Conservation (phyloP, 805 yeast genomes). For the Saccharomycopsis synnaedendra region DNA sequence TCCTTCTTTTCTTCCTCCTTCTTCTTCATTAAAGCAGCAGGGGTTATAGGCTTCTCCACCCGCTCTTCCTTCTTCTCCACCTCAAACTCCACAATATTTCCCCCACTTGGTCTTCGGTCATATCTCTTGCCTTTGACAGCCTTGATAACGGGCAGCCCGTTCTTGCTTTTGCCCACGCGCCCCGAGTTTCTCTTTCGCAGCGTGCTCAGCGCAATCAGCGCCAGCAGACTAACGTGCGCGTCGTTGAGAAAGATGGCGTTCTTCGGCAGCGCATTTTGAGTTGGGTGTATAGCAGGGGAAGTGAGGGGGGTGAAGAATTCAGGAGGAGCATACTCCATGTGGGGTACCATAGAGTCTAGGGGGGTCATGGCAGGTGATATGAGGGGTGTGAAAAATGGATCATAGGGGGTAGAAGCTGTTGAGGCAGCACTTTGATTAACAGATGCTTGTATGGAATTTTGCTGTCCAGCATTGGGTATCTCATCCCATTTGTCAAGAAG, state of each 20-base stretch:
- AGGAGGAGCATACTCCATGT: slow-evolving; percentile 21
- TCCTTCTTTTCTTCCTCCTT: not conserved
- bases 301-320: slow-evolving; percentile 65
- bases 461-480: not conserved
- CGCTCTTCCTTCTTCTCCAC: not conserved
- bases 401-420: slow-evolving; percentile 32
- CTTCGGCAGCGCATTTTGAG: not conserved
- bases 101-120: not conserved
- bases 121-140: not conserved
- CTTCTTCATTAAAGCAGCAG: slow-evolving; percentile 13
- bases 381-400: slow-evolving; percentile 53
- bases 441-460: not conserved
- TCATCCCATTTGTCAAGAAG: too few species aligned
- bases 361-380: slow-evolving; percentile 72
- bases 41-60: slow-evolving; percentile 13
- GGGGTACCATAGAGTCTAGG: slow-evolving; percentile 24
- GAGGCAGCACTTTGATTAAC: not conserved
- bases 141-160: slow-evolving; percentile 11
- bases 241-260: too few species aligned
- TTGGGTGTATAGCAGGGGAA: slow-evolving; percentile 66
- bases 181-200: not conserved
- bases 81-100: not conserved
- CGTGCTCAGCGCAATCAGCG: too few species aligned
- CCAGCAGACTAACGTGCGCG: too few species aligned
- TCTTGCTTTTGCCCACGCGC: slow-evolving; percentile 8